Base-by-base conservation (phyloP, 2,329 filamentous ascomycete species). In the Fusarium sambucinum region DNA sequence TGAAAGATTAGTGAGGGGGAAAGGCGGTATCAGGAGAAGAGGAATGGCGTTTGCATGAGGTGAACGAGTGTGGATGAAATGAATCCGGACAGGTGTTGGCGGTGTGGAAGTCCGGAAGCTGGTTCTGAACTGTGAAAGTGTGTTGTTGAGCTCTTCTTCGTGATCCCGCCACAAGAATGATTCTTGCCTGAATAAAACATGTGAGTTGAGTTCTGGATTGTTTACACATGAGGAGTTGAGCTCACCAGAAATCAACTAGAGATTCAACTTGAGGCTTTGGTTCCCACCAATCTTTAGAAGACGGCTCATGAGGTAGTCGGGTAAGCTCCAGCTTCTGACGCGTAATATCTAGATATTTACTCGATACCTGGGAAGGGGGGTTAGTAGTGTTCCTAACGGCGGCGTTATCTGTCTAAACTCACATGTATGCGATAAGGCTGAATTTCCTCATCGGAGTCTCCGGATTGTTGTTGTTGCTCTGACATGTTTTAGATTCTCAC, bases 311-410 rank as follows among this genome's bases (percentile, higher is more conserved):
- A 40, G 90, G 90, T 30, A 92, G 77, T 59, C 90, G 82, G 23
- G 88, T 89, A 45, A 91, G 81, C 72, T 91, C 87, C 12, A 92
- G 82, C 76, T 92, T 92, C 75, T 87, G 85, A 73, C 81, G 85
- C 8, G 90, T 92, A 62, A 92, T 81, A 45, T 90, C 85, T 2
- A 92, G 82, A 75, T 92, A 92, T 71, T 86, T 87, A 55, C 84
- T 86, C 4, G 89, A 91, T 17, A 92, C 86, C 89, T 90, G 51
- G 37, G 30, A 19, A 27, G 38, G 25, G 25, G 47, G 25, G 37
- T 80, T 58, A 81, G 78, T 71, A 72, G 59, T 51, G 10, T 45
- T 13, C 12, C 41, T 41, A 32, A 44, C 27, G 23, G 44, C 23
- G 25, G 16, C 30, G 19, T 14, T 23, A n/a, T 35, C 38, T 27